Conservation (phyloP, 2,329 filamentous ascomycete species). For the Cryphonectria nitschkei region DNA sequence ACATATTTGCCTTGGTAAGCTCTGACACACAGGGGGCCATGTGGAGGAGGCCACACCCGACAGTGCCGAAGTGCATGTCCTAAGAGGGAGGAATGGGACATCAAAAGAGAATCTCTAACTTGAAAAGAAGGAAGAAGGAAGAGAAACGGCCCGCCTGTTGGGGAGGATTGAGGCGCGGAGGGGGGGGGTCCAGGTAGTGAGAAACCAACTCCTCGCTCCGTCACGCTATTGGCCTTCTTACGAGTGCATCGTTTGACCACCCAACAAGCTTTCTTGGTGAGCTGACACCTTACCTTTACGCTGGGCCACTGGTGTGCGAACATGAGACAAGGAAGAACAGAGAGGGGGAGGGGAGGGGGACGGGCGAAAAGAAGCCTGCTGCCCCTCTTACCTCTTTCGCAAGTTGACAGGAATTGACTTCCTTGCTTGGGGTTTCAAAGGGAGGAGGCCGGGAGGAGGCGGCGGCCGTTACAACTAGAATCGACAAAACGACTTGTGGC, state of each 20-base stretch:
- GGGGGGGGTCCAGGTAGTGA: not conserved
- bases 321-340: not conserved
- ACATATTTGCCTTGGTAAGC: conserved; percentile 7
- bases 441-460: not conserved
- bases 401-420: not conserved
- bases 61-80: not conserved
- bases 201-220: not conserved
- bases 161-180: not conserved
- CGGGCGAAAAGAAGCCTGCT: not conserved
- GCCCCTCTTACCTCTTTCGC: not conserved
- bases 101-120: not conserved
- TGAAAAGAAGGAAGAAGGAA: not conserved
- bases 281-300: not conserved
- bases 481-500: not conserved
- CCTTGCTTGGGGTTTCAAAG: not conserved
- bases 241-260: not conserved
- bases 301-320: not conserved
- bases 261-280: not conserved
- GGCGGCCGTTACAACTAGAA: conserved; percentile 1
- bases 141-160: not conserved
- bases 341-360: no score
- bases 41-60: not conserved
- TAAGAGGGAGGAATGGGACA: no score
- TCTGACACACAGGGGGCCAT: not conserved
- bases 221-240: not conserved